Conservation (phyloP, 768 basidiomycete genomes). For the Austroboletus eburneus region DNA sequence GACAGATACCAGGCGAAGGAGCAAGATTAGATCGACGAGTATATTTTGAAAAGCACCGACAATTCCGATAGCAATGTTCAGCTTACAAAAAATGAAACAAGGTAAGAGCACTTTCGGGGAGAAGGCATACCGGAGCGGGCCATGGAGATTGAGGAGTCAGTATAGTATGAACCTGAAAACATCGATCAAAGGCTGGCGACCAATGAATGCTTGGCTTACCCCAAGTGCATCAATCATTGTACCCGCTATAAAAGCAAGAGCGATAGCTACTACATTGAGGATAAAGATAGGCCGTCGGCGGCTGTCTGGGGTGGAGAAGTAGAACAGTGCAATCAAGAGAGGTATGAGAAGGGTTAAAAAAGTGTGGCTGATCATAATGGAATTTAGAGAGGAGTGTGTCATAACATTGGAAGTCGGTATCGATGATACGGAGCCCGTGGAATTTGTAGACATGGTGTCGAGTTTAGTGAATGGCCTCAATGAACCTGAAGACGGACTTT, state of each 20-base stretch:
- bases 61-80: conserved; percentile 28
- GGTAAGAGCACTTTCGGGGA: too few species aligned
- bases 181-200: not conserved
- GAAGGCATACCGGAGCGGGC: conserved; percentile 18
- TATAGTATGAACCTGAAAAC: conserved; percentile 26
- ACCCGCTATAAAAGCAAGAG: conserved; percentile 20
- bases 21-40: conserved; percentile 27
- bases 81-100: conserved; percentile 1
- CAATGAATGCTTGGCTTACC: conserved; percentile 8
- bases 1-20: conserved; percentile 27
- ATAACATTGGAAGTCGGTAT: not conserved
- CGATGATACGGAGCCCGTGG: not conserved
- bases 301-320: conserved; percentile 25
- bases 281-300: conserved; percentile 27
- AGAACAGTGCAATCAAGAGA: conserved; percentile 29
- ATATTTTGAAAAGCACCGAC: conserved; percentile 28
- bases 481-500: not conserved
- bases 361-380: conserved; percentile 28
- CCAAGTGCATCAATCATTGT: conserved; percentile 17
- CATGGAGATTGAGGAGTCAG: conserved; percentile 20
- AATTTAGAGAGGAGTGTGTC: conserved; percentile 19
- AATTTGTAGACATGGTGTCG: conserved; percentile 13
- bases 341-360: conserved; percentile 30
- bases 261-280: conserved; percentile 23
- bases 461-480: not conserved